A percentile compares a stretch with the other conserved stretches of the same genome.
phyloP scores from a whole-genome alignment of 805 yeast genomes.

The Metschnikowia rubicola region DNA sequence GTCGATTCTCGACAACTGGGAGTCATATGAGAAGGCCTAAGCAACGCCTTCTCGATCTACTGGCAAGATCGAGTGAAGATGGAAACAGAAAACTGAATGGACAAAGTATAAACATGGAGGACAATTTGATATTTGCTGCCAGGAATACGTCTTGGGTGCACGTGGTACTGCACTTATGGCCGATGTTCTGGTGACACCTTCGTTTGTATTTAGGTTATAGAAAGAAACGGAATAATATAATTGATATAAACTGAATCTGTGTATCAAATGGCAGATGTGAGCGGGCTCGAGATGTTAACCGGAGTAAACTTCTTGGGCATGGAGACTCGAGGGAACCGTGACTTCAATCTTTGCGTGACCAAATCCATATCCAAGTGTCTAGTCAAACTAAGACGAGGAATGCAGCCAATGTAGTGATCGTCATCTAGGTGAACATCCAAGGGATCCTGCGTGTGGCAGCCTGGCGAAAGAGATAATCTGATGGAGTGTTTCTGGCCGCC shows the following conservation, averaged over 20 bases:
- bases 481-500: conserved; percentile 84
- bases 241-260: background rate
- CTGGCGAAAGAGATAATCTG: conserved; percentile 90
- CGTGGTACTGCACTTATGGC: conserved; percentile 18
- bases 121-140: conserved; percentile 4
- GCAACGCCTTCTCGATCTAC: background rate
- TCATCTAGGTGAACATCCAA: conserved; percentile 94
- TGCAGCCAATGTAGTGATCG: conserved; percentile 94
- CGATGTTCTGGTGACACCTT: background rate
- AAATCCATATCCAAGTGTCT: conserved; percentile 91
- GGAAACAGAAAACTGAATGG: background rate
- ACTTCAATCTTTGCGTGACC: conserved; percentile 74
- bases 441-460: conserved; percentile 98
- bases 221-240: conserved; percentile 3
- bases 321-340: conserved; percentile 80
- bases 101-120: background rate
- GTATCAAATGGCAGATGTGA: conserved; percentile 18
- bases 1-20: conserved; percentile 93
- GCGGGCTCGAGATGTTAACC: conserved; percentile 77
- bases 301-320: conserved; percentile 91
- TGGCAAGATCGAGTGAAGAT: background rate
- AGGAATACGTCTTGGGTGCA: conserved; percentile 4
- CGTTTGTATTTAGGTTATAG: conserved; percentile 10
- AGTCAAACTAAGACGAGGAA: conserved; percentile 84
- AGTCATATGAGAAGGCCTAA: conserved; percentile 60